phyloP scores from a whole-genome alignment of 2,329 filamentous ascomycete genomes.

The Bretziella fagacearum region DNA sequence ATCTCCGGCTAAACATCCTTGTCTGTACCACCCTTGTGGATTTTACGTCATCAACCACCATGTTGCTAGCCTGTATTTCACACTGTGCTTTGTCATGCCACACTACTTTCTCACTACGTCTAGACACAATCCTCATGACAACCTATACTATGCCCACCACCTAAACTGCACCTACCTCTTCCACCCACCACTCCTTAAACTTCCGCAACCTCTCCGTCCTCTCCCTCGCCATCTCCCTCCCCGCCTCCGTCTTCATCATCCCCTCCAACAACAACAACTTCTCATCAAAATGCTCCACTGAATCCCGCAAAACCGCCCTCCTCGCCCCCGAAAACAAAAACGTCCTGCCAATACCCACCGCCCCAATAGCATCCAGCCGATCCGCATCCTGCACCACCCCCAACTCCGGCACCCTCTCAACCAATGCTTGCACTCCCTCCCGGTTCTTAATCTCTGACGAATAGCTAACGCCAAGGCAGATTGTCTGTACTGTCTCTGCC shows the following conservation, averaged over 20 bases:
- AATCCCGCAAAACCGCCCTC: constrained; percentile 39
- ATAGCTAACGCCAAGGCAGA: constrained; percentile 66
- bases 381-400: constrained; percentile 86
- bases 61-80: too few species aligned
- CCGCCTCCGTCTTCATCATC: constrained; percentile 47
- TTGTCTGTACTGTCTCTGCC: constrained; percentile 48
- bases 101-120: background rate
- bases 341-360: constrained; percentile 60
- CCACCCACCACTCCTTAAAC: constrained; percentile 42
- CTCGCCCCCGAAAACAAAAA: constrained; percentile 50
- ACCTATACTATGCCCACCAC: too few species aligned
- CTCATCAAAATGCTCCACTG: constrained; percentile 58
- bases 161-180: constrained; percentile 25
- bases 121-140: background rate
- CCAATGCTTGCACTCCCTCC: constrained; percentile 37
- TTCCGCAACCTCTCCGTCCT: constrained; percentile 34
- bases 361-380: constrained; percentile 77
- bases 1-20: background rate
- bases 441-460: constrained; percentile 54
- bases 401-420: constrained; percentile 29
- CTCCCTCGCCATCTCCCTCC: constrained; percentile 34
- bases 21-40: too few species aligned
- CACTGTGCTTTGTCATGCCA: too few species aligned
- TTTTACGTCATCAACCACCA: background rate
- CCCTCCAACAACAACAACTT: constrained; percentile 51